These are phyloP conservation scores for Nannochloropsis gaditana DNA, from an alignment of 108 stramenopile genomes.

Conservation along the genomic window DNA sequence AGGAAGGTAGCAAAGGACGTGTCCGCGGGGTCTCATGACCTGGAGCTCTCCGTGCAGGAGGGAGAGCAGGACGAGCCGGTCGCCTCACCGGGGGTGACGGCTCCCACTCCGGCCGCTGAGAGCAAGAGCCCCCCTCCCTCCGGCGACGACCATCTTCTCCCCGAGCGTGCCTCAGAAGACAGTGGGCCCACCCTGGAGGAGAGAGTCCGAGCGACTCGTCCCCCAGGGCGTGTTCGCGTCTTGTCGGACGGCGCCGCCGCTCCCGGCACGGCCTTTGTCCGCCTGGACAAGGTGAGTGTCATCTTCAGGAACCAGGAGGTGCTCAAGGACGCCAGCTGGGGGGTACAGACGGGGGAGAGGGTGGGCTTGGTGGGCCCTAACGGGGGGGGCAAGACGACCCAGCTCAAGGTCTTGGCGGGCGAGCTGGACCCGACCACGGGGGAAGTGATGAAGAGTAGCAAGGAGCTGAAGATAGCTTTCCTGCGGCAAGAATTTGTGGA, in stretches of 20 bases:
- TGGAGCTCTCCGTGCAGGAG: too few relatives aligned
- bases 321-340: slow-evolving; percentile 85
- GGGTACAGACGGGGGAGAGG: slow-evolving; percentile 87
- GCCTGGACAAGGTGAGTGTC: slow-evolving; percentile 77
- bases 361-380: slow-evolving; percentile 76
- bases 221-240: slow-evolving; percentile 79
- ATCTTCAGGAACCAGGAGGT: slow-evolving; percentile 88
- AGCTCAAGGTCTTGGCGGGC: slow-evolving; percentile 78
- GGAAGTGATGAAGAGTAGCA: slow-evolving; percentile 73
- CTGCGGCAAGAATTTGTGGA: slow-evolving; percentile 91
- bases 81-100: too few relatives aligned
- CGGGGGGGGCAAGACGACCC: slow-evolving; percentile 85
- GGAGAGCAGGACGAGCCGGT: too few relatives aligned
- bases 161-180: slow-evolving; percentile 30
- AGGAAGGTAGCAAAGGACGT: neutral
- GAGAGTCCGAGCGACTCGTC: slow-evolving; percentile 79
- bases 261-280: slow-evolving; percentile 73
- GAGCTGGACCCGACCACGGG: slow-evolving; percentile 88
- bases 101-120: too few relatives aligned
- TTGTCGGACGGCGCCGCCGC: slow-evolving; percentile 68
- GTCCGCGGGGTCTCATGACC: too few relatives aligned
- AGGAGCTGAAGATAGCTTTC: slow-evolving; percentile 79
- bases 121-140: neutral
- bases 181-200: slow-evolving; percentile 66
- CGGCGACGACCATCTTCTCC: neutral